Conservation (phyloP, 495 filamentous ascomycete genomes). For the Amniculicola lignicola region DNA sequence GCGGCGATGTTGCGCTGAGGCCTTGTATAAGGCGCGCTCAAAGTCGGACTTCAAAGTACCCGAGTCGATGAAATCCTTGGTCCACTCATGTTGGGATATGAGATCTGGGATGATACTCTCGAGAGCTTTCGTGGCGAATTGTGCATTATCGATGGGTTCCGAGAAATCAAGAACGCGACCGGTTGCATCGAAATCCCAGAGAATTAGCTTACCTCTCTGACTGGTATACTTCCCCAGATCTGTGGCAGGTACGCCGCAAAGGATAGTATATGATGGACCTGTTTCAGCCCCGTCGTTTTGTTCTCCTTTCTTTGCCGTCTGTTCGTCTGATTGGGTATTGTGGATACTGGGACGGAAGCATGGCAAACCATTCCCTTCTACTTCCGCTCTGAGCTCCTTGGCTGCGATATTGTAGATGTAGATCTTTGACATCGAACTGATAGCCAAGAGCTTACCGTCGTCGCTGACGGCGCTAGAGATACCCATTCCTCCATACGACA, state of each 20-base stretch:
- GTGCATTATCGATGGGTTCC: slow-evolving; percentile 14
- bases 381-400: slow-evolving; percentile 6
- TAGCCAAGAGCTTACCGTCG: slow-evolving; percentile 11
- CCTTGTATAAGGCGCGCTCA: not conserved
- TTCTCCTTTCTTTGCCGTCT: not conserved
- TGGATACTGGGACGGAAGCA: not conserved
- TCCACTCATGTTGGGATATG: slow-evolving; percentile 14
- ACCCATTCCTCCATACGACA: not conserved
- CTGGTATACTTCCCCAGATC: not conserved
- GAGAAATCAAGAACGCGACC: slow-evolving; percentile 16
- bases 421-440: slow-evolving; percentile 8
- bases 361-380: slow-evolving; percentile 9
- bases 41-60: slow-evolving; percentile 4
- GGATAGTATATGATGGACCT: slow-evolving; percentile 13
- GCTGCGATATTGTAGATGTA: slow-evolving; percentile 5
- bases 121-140: slow-evolving; percentile 13
- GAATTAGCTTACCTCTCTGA: not conserved
- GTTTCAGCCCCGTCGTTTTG: not conserved
- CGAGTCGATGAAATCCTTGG: not conserved
- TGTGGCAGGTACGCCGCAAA: not conserved
- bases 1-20: slow-evolving; percentile 2
- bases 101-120: slow-evolving; percentile 12
- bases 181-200: slow-evolving; percentile 22
- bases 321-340: not conserved
- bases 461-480: not conserved